Evolutionary conservation across 768 basidiomycete genomes (phyloP).

Genomic region (Kwoniella heveanensis): DNA sequence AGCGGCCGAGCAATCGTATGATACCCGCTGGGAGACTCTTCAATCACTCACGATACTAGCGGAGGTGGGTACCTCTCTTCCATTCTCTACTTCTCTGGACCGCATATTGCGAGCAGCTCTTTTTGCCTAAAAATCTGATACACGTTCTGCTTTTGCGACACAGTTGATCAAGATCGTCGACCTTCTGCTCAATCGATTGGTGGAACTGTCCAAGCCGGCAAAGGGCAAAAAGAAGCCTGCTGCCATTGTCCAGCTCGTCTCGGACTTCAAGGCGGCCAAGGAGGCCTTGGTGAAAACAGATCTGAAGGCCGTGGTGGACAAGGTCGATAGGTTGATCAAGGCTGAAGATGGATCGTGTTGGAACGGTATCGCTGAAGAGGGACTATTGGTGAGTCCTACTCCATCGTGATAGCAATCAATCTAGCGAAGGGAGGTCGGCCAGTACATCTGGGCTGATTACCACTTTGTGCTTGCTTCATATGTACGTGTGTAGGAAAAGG

Average conservation of each 20-base stretch:
- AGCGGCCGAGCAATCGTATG: background rate
- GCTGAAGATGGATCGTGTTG: background rate
- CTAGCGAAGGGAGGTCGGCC: no score
- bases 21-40: constrained; percentile 3
- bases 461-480: no score
- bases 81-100: background rate
- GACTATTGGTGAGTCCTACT: constrained; percentile 14
- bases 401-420: no score
- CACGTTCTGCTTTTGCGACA: no score
- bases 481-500: constrained; percentile 24
- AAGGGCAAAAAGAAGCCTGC: constrained; percentile 23
- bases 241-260: background rate
- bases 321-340: constrained; percentile 3
- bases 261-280: constrained; percentile 12
- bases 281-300: constrained; percentile 11
- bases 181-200: constrained; percentile 3
- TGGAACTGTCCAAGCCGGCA: constrained; percentile 10
- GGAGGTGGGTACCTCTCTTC: constrained; percentile 4
- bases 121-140: no score
- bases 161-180: constrained; percentile 18
- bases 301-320: constrained; percentile 6
- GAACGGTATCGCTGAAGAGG: background rate
- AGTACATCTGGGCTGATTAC: no score
- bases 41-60: constrained; percentile 11
- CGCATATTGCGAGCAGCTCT: no score